A percentile compares a stretch with the other conserved stretches of the same genome.
Evolutionary conservation across 805 yeast genomes (phyloP).

Genomic region (Tetrapisispora namnaoensis): DNA sequence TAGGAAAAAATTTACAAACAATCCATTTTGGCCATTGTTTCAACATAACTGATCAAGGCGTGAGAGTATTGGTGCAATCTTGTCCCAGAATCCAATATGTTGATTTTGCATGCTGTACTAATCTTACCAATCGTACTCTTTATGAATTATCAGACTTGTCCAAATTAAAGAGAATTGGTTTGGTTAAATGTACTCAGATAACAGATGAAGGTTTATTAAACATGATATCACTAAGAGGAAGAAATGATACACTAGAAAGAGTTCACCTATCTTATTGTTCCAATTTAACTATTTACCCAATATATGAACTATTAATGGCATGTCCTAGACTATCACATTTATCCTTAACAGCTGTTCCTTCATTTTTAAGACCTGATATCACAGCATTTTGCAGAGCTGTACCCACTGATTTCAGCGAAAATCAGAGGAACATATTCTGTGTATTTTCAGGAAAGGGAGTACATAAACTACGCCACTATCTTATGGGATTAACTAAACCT

Average conservation of each 20-base stretch:
- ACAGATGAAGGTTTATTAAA: slow-evolving; percentile 74
- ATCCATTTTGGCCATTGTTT: slow-evolving; percentile 92
- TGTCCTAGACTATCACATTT: slow-evolving; percentile 86
- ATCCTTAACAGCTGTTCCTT: slow-evolving; percentile 82
- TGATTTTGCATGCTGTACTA: slow-evolving; percentile 90
- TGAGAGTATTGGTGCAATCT: slow-evolving; percentile 56
- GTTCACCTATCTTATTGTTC: slow-evolving; percentile 90
- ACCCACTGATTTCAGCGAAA: slow-evolving; percentile 82
- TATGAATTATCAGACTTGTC: slow-evolving; percentile 68
- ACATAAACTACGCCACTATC: slow-evolving; percentile 56
- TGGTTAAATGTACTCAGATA: slow-evolving; percentile 82
- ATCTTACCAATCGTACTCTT: slow-evolving; percentile 75
- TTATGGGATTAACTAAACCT: slow-evolving; percentile 36
- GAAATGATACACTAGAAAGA: slow-evolving; percentile 77
- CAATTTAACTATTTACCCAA: slow-evolving; percentile 67
- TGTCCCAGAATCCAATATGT: slow-evolving; percentile 86
- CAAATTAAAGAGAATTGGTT: slow-evolving; percentile 77
- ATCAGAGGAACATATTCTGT: slow-evolving; percentile 78
- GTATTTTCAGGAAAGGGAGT: slow-evolving; percentile 93
- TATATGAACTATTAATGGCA: slow-evolving; percentile 58
- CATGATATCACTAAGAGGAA: slow-evolving; percentile 56
- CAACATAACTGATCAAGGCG: slow-evolving; percentile 83
- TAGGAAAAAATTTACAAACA: slow-evolving; percentile 77
- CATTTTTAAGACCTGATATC: slow-evolving; percentile 80
- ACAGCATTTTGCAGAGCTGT: slow-evolving; percentile 84